These are phyloP conservation scores for Pythium graminicola DNA, from an alignment of 352 stramenopile genomes.

Conservation along the genomic window DNA sequence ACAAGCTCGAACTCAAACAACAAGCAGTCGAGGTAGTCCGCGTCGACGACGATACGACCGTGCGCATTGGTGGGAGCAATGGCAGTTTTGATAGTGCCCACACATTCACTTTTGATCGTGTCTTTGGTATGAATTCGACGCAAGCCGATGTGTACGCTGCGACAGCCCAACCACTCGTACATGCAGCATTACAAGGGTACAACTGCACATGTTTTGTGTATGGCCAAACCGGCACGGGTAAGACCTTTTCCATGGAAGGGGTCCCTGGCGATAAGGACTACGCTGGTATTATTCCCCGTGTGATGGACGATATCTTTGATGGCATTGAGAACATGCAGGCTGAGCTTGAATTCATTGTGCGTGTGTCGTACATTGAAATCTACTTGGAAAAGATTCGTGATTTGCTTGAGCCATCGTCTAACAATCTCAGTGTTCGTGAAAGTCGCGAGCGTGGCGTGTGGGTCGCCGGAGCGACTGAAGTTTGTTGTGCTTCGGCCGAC, in stretches of 20 bases:
- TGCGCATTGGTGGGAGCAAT: slow-evolving; percentile 29
- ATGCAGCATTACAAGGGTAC: slow-evolving; percentile 64
- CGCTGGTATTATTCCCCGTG: slow-evolving; percentile 64
- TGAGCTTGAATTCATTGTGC: slow-evolving; percentile 90
- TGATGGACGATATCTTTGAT: slow-evolving; percentile 66
- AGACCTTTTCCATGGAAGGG: slow-evolving; percentile 91
- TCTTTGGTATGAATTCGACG: slow-evolving; percentile 51
- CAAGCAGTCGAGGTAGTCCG: slow-evolving; percentile 51
- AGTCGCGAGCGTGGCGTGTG: slow-evolving; percentile 55
- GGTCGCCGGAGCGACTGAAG: slow-evolving; percentile 50
- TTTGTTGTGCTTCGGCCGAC: slow-evolving; percentile 48
- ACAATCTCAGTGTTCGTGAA: slow-evolving; percentile 58
- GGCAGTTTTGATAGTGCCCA: slow-evolving; percentile 21
- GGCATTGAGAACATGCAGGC: slow-evolving; percentile 62
- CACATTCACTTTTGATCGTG: slow-evolving; percentile 72
- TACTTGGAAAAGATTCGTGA: slow-evolving; percentile 99
- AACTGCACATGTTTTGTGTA: slow-evolving; percentile 93
- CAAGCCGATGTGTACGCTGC: slow-evolving; percentile 59
- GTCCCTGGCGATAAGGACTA: slow-evolving; percentile 59
- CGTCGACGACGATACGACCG: slow-evolving; percentile 42
- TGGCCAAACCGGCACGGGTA: slow-evolving; percentile 87
- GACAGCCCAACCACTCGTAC: slow-evolving; percentile 56
- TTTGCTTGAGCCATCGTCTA: slow-evolving; percentile 73
- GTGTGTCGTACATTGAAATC: slow-evolving; percentile 98
- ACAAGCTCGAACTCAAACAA: slow-evolving; percentile 68